Base-by-base conservation (phyloP, 2,329 filamentous ascomycete genomes). In the Nemania sp. region DNA sequence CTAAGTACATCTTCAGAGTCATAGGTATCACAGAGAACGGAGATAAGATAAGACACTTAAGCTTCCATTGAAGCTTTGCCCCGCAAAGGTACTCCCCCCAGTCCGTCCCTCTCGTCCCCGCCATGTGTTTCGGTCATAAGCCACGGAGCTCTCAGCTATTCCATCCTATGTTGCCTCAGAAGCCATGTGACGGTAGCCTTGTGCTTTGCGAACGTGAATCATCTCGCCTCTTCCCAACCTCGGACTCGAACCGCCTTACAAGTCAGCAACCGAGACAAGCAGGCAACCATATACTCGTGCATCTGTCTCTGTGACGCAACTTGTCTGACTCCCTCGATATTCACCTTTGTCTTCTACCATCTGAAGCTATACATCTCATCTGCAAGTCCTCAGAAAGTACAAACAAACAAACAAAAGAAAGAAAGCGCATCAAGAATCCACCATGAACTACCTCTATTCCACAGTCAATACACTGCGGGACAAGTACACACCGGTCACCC, bases 391-490 rank as follows among this genome's bases (percentile, higher is more conserved):
- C n/a, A n/a, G n/a, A n/a, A n/a, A n/a, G n/a, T n/a, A n/a, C n/a
- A n/a, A n/a, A n/a, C n/a, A n/a, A n/a, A n/a, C n/a, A n/a, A n/a
- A n/a, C n/a, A n/a, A n/a, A n/a, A n/a, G n/a, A n/a, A n/a, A n/a
- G n/a, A n/a, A n/a, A n/a, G n/a, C n/a, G 26, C 12, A 42, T 42
- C 42, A 52, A 45, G 26, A 36, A 42, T 23, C 45, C 67, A 75
- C 62, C 56, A 96, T 96, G 90, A 94, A 95, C 72, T 87, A 92
- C 77, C 82, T 97, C 68, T 91, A 95, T 74, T 96, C 91, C 51
- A 93, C 91, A 46, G 86, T 97, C 72, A 94, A 96, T 73, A 91
- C 87, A 64, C 86, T 96, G 69, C 89, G 93, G 65, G 94, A 97
- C 75, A 88, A 87, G 65, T 93, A 95, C 74, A 91, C 93, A 11